Conservation (phyloP, 2,329 filamentous ascomycete species). For the Xylaria sp. region DNA sequence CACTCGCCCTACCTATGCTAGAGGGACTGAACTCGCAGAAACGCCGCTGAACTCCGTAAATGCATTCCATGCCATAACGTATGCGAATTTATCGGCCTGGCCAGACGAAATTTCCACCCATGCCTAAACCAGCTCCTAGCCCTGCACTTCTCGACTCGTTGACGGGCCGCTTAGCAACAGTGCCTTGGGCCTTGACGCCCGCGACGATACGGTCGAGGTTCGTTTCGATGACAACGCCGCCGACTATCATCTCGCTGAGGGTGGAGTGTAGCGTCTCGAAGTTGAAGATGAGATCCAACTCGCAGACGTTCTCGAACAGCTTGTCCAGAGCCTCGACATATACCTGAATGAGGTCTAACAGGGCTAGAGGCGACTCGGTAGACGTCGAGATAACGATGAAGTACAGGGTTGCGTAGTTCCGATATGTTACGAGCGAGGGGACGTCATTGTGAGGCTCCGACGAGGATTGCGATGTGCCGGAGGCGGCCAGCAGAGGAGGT, state of each 20-base stretch:
- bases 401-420: slow-evolving; percentile 96
- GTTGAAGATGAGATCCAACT: slow-evolving; percentile 98
- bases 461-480: slow-evolving; percentile 70
- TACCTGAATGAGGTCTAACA: slow-evolving; percentile 97
- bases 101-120: slow-evolving; percentile 70
- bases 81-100: slow-evolving; percentile 43
- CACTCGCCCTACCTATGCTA: slow-evolving; percentile 10
- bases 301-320: slow-evolving; percentile 98
- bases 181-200: slow-evolving; percentile 80
- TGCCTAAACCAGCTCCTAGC: slow-evolving; percentile 62
- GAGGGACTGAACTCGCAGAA: slow-evolving; percentile 19
- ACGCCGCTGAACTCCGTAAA: slow-evolving; percentile 36
- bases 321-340: slow-evolving; percentile 96
- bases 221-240: slow-evolving; percentile 93
- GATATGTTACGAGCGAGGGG: slow-evolving; percentile 95
- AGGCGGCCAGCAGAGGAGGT: slow-evolving; percentile 70
- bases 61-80: slow-evolving; percentile 28
- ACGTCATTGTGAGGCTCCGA: slow-evolving; percentile 83
- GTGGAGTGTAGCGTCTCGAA: slow-evolving; percentile 96
- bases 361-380: slow-evolving; percentile 92
- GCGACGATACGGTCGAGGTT: slow-evolving; percentile 87
- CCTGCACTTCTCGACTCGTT: slow-evolving; percentile 69
- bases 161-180: slow-evolving; percentile 80
- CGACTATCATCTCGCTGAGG: slow-evolving; percentile 92
- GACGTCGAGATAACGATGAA: slow-evolving; percentile 98